Evolutionary conservation across 2,329 filamentous ascomycete species (phyloP), one percentile per base, ranked within the genome.

Genomic region (Juglanconis juglandina): DNA sequence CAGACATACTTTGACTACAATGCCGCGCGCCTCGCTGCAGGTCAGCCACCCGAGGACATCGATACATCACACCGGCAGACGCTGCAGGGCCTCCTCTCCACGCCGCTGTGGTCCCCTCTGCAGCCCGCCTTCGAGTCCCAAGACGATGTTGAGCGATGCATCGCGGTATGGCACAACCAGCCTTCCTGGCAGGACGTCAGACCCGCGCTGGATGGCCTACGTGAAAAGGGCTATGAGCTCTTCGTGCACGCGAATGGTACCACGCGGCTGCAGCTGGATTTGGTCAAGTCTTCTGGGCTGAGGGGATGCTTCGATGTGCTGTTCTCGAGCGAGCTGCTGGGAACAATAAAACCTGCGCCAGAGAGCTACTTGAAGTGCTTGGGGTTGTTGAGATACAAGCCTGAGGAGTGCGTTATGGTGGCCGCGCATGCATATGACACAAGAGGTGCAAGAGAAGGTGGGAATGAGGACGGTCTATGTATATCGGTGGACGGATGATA

Each of bases 191-290:
- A 77, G 0, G 81, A 85, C 55, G 79, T 83, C 1, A 48, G 63
- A 0, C 61, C 68, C 3, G 81, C 79, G 0, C 70, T 85, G 1
- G 56, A 69, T 2, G 65, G 65, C 0, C 68, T 84, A 13, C 68
- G 67, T 1, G 67, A 71, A 1, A 65, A 71, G 3, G 73, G 71
- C 1, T 69, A 75, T 6, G 76, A 81, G 60, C 67, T 79, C 0
- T 79, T 81, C 56, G 81, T 85, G 4, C 75, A 79, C 52, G 82
- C 81, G 5, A 85, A 85, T 59, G 82, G 82, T 0, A 84, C 80
- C 0, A 80, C 78, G 2, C 75, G 82, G 14, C 71, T 85, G 1
- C 82, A 85, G 64, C 75, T 85, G 2, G 80, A 85, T 65, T 72
- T 85, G 3, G 70, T 69, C 1, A 70, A 72, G 34, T 83, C 76